A percentile compares a stretch with the other conserved stretches of the same genome.
Evolutionary conservation across 495 filamentous ascomycete species (phyloP).

Genomic region (Trichoderma reesei): DNA sequence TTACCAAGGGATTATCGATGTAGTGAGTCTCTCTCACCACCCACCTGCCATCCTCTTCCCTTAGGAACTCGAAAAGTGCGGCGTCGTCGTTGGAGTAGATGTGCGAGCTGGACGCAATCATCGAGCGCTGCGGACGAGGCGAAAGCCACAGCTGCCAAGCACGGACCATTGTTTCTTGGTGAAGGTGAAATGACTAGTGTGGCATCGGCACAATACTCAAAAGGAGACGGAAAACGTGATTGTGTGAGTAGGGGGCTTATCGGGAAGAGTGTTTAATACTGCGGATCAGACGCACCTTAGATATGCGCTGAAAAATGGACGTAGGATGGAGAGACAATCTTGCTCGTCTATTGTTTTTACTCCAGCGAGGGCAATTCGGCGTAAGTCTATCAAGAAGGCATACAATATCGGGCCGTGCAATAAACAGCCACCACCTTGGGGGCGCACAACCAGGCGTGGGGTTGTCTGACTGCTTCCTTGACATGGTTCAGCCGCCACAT

Average conservation of each 20-base stretch:
- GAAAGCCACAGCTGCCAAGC: constrained; percentile 12
- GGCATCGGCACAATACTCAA: no score
- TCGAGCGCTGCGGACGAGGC: constrained; percentile 10
- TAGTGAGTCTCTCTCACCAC: constrained; percentile 11
- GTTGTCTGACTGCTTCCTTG: not conserved
- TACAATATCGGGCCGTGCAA: not conserved
- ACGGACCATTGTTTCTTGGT: not conserved
- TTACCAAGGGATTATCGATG: constrained; percentile 2
- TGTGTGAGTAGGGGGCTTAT: not conserved
- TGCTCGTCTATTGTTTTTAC: no score
- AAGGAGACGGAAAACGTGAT: not conserved
- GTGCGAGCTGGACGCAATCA: not conserved
- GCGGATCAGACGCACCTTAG: no score
- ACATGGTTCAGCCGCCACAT: not conserved
- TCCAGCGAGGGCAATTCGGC: no score
- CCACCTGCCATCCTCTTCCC: constrained; percentile 1
- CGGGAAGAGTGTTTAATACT: no score
- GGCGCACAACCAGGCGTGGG: not conserved
- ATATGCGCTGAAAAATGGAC: no score
- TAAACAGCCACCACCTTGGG: not conserved
- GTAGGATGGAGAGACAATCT: no score
- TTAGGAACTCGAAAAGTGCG: constrained; percentile 11
- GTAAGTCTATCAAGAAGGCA: not conserved
- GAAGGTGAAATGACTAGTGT: not conserved
- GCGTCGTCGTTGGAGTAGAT: constrained; percentile 4